phyloP scores from a whole-genome alignment of 345 rosid genomes.

The Acer negundo region DNA sequence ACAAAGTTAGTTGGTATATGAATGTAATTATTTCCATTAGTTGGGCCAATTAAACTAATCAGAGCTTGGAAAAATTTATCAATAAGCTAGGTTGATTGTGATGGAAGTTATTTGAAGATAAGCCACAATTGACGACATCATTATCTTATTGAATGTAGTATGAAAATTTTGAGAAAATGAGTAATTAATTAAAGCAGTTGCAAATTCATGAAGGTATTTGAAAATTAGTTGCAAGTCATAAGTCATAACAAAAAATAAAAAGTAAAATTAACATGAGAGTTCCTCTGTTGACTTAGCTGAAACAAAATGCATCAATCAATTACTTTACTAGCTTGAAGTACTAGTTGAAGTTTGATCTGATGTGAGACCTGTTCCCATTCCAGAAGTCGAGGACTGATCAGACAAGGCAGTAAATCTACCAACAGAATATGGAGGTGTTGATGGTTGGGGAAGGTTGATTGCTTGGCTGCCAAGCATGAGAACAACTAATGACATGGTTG shows the following conservation, averaged over 20 bases:
- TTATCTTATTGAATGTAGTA: background rate
- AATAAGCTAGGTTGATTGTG: too few species aligned
- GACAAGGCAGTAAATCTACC: constrained; percentile 25
- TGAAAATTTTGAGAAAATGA: too few species aligned
- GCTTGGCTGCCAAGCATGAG: constrained; percentile 54
- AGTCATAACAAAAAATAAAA: too few species aligned
- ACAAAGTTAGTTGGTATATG: too few species aligned
- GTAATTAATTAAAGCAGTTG: too few species aligned
- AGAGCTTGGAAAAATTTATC: too few species aligned
- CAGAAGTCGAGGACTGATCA: constrained; percentile 28
- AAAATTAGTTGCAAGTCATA: too few species aligned
- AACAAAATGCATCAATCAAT: background rate
- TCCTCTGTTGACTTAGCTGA: background rate
- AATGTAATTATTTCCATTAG: too few species aligned
- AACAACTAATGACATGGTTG: constrained; percentile 44
- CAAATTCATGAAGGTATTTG: too few species aligned
- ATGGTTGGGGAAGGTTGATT: constrained; percentile 35
- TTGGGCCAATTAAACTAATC: too few species aligned
- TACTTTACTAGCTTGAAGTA: constrained; percentile 22
- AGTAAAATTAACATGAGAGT: background rate
- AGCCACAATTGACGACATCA: too few species aligned
- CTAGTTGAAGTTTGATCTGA: constrained; percentile 38
- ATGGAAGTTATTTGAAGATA: too few species aligned
- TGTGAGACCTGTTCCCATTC: constrained; percentile 13
- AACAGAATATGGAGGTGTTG: constrained; percentile 30